These are phyloP conservation scores for Eleusine indica DNA, from an alignment of 176 grass and related monocot genomes.

Conservation along the genomic window DNA sequence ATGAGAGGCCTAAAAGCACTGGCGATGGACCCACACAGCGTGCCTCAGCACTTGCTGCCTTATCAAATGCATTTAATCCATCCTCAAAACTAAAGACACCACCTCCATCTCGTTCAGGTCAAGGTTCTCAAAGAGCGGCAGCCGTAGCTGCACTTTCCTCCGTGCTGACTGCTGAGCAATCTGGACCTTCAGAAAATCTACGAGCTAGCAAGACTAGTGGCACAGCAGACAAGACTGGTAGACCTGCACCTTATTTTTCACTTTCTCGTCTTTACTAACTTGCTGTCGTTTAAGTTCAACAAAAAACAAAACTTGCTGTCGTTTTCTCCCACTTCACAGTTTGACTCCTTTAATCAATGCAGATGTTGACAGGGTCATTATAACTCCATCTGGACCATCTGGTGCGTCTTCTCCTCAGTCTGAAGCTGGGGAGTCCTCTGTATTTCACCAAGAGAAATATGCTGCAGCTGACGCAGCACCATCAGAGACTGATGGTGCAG, in stretches of 20 bases:
- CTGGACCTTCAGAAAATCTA: constrained; percentile 68
- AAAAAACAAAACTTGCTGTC: background rate
- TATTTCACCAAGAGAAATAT: constrained; percentile 67
- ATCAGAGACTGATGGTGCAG: constrained; percentile 42
- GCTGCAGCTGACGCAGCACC: constrained; percentile 42
- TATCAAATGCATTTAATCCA: constrained; percentile 83
- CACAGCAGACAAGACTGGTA: constrained; percentile 55
- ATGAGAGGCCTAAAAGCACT: constrained; percentile 55
- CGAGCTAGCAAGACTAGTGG: constrained; percentile 53
- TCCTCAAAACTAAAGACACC: constrained; percentile 63
- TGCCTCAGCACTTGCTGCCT: constrained; percentile 83
- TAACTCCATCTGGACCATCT: constrained; percentile 39
- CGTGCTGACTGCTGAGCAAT: constrained; percentile 85
- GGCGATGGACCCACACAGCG: constrained; percentile 76
- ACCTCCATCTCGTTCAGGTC: constrained; percentile 52
- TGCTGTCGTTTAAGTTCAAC: background rate
- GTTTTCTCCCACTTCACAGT: background rate
- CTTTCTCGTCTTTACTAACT: background rate
- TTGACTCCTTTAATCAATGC: constrained; percentile 46
- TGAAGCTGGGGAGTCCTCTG: constrained; percentile 49
- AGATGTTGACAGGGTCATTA: constrained; percentile 38
- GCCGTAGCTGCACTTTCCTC: constrained; percentile 89
- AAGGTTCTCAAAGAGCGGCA: constrained; percentile 98
- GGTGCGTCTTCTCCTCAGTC: constrained; percentile 45
- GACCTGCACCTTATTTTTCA: background rate